Base-by-base conservation (phyloP, 202 grass and related monocot genomes). In the Hordeum pubiflorum region DNA sequence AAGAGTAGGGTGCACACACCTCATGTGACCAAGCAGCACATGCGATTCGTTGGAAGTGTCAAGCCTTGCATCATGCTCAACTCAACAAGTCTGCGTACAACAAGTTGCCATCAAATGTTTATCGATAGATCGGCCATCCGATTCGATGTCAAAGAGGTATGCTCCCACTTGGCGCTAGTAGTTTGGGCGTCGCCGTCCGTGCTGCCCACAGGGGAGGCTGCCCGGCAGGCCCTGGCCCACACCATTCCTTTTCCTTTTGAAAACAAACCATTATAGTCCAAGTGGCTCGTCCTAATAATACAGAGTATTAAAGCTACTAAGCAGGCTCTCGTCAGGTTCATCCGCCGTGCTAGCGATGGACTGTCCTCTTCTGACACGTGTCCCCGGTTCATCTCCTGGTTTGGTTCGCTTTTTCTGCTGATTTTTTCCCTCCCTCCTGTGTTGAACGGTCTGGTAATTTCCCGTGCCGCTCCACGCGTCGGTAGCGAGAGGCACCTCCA, bases 191-290 rank as follows among this genome's bases (percentile, higher is more conserved):
- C 81, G 80, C 61, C 88, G 87, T 89, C 89, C 31, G 21, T 94
- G 89, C 81, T 59, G 83, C 13, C 91, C 89, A 84, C 68, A 57
- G 55, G 75, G 83, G 91, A 87, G 86, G 80, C 91, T 86, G 43
- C 63, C 85, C 88, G 82, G 44, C 91, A 93, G 77, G 2, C 32
- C 82, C 20, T 89, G 73, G 2, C 83, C 89, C 77, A 75, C 89
- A 9, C 26, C 46, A 26, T 7, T 72, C 13, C 13, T 50, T 27
- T 72, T 69, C 22, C 3, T 50, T 72, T 18, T 44, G 13, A 29
- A 40, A 48, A 27, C 66, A 48, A 21, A 36, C 33, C 13, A 77
- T 50, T 14, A 11, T 9, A 68, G 7, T 6, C 12, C 80, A 66
- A 83, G 68, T 74, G 75, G 31, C 31, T 32, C 31, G 4, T 4